Evolutionary conservation across 164 flowering plant genomes (phyloP), one percentile per base, ranked within the genome.

Genomic region (Dillenia suffruticosa): DNA sequence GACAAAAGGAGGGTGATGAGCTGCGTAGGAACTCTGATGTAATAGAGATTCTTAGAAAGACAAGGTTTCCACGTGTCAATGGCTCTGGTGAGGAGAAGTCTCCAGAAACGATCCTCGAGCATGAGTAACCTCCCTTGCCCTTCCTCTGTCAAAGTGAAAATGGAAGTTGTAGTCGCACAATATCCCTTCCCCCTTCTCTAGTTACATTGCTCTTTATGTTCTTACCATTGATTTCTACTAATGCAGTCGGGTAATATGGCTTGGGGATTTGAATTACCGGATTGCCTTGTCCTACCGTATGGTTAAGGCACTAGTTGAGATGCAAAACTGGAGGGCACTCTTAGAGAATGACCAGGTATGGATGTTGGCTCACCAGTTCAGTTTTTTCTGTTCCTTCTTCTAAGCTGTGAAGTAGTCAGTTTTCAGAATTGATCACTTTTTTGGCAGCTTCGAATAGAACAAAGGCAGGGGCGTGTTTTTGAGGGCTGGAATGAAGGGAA

Each of bases 311-410:
- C 91, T 88, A 49, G 92, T 90, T 45, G 94, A 88, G 78, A 88
- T 88, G 97, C 94, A 84, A 64, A 88, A 86, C 67, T 90, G 97
- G 97, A 80, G 89, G 71, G 86, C 90, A 40, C 68, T 90, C 68
- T 69, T 90, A 47, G 90, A 88, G 64, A 90, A 83, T 58, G 97
- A 90, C 63, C 97, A 90, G 90, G 97, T 65, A 79, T 58, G 77
- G 40, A 32, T 32, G 6, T 32, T 32, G 5, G 6, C 40, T 32
- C 4, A 32, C 40, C 5, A 4, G 40, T 32, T 32, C 7, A 32
- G 40, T 19, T 16, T 44, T 14, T 53, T 16, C 51, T 5, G 47
- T 61, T 63, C 44, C 32, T 61, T 22, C 57, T 51, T 47, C 14
- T 16, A 26, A 32, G 40, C 52, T 59, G 57, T 61, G 13, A 46